Conservation (phyloP, 352 stramenopile genomes). For the Globisporangium takayamanum region DNA sequence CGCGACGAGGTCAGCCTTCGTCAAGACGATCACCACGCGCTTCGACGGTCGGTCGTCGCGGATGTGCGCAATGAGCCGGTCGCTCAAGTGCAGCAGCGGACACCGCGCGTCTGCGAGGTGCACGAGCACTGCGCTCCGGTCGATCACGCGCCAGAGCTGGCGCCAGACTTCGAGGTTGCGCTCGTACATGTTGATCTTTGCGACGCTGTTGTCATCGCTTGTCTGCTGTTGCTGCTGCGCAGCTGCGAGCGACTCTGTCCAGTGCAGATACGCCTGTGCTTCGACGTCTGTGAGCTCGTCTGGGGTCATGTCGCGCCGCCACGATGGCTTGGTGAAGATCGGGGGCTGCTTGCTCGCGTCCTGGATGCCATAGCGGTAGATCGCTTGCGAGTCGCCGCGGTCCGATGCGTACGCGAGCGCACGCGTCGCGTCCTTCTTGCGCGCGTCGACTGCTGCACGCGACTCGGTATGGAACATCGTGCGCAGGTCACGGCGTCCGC, state of each 20-base stretch:
- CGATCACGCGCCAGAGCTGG: slow-evolving; percentile 76
- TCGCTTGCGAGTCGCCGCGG: slow-evolving; percentile 60
- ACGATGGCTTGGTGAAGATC: slow-evolving; percentile 59
- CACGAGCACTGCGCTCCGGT: slow-evolving; percentile 71
- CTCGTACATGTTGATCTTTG: slow-evolving; percentile 64
- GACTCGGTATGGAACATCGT: slow-evolving; percentile 68
- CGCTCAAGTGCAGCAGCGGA: slow-evolving; percentile 64
- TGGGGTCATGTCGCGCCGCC: slow-evolving; percentile 54
- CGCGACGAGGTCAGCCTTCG: slow-evolving; percentile 98
- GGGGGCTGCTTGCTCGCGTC: slow-evolving; percentile 47
- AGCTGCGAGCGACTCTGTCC: slow-evolving; percentile 43
- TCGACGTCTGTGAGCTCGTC: slow-evolving; percentile 56
- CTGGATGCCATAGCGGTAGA: slow-evolving; percentile 63
- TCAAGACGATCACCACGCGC: slow-evolving; percentile 96
- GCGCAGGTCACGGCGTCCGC: slow-evolving; percentile 43
- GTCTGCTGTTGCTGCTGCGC: slow-evolving; percentile 19
- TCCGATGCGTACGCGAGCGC: slow-evolving; percentile 49
- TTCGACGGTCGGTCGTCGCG: slow-evolving; percentile 60
- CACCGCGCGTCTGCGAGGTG: slow-evolving; percentile 68
- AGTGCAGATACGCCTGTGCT: slow-evolving; percentile 45
- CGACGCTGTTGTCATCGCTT: neutral
- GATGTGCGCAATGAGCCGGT: slow-evolving; percentile 55
- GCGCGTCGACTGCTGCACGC: slow-evolving; percentile 42
- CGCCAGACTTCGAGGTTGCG: slow-evolving; percentile 80
- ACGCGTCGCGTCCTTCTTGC: slow-evolving; percentile 67